phyloP scores from a whole-genome alignment of 352 stramenopile species.

The Pythium rhizo-oryzae region DNA sequence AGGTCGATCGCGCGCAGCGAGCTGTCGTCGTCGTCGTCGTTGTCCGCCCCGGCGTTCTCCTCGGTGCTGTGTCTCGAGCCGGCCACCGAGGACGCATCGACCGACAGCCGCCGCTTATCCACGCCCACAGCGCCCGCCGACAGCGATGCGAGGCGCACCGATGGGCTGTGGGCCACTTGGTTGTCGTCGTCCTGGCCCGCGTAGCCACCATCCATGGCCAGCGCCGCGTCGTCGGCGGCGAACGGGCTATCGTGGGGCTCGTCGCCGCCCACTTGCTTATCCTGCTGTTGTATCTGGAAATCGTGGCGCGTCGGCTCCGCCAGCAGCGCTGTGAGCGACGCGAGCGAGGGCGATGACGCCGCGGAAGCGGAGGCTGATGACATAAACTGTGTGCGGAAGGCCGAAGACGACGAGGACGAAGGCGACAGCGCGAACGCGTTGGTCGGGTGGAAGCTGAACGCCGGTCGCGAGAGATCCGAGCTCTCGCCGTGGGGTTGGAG shows the following conservation, averaged over 20 bases:
- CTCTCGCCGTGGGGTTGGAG: background rate
- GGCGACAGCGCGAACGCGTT: conserved; percentile 11
- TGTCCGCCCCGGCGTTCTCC: background rate
- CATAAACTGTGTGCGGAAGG: conserved; percentile 17
- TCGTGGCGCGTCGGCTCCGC: background rate
- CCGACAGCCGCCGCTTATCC: conserved; percentile 11
- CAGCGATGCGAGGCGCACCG: background rate
- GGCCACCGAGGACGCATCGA: background rate
- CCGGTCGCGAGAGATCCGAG: background rate
- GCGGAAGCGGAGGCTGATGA: background rate
- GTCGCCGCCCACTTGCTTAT: background rate
- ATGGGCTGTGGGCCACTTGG: conserved; percentile 10
- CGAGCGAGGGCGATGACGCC: conserved; percentile 4
- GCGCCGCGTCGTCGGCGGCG: background rate
- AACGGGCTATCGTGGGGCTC: background rate
- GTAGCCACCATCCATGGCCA: background rate
- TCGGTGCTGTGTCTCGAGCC: background rate
- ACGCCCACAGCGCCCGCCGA: background rate
- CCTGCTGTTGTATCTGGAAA: background rate
- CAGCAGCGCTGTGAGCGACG: conserved; percentile 16
- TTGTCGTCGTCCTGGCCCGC: background rate
- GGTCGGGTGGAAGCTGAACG: conserved; percentile 19
- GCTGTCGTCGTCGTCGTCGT: conserved; percentile 8
- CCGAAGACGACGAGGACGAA: background rate
- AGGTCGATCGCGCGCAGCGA: conserved; percentile 14